phyloP scores from a whole-genome alignment of 208 protist genomes.

The Tritrichomonas foetus region DNA sequence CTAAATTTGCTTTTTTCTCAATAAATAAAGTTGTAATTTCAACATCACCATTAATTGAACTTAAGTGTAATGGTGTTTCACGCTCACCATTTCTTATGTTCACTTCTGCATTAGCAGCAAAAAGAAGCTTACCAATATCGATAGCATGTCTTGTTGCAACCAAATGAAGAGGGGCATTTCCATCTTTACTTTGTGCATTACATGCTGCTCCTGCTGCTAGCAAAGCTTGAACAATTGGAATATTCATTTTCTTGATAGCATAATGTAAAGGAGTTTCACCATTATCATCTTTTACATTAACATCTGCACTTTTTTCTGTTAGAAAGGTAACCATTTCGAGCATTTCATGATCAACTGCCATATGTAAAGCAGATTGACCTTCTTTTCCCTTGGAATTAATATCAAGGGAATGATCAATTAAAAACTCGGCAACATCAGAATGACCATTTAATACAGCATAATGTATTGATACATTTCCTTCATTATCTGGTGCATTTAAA shows the following conservation, averaged over 20 bases:
- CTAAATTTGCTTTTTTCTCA: constrained; percentile 14
- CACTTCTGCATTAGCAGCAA: not conserved
- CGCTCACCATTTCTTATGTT: not conserved
- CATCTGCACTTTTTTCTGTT: not conserved
- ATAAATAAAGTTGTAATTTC: not conserved
- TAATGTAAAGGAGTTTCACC: constrained; percentile 29
- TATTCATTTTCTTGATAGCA: not conserved
- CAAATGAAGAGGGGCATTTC: not conserved
- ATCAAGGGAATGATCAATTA: not conserved
- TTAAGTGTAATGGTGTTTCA: not conserved
- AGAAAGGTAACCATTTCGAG: not conserved
- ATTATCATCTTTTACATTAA: constrained; percentile 28
- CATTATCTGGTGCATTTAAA: constrained; percentile 22
- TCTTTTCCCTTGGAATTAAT: not conserved
- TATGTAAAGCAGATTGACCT: not conserved
- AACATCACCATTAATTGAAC: not conserved
- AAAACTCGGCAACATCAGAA: not conserved
- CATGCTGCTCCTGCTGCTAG: not conserved
- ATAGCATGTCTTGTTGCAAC: not conserved
- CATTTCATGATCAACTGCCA: not conserved
- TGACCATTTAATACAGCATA: constrained; percentile 12
- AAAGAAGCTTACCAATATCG: constrained; percentile 1
- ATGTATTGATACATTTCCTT: constrained; percentile 24
- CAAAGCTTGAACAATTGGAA: constrained; percentile 25
- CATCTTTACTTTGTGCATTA: not conserved